phyloP scores from a whole-genome alignment of 441 rosid species.

The Gossypium gossypioides region DNA sequence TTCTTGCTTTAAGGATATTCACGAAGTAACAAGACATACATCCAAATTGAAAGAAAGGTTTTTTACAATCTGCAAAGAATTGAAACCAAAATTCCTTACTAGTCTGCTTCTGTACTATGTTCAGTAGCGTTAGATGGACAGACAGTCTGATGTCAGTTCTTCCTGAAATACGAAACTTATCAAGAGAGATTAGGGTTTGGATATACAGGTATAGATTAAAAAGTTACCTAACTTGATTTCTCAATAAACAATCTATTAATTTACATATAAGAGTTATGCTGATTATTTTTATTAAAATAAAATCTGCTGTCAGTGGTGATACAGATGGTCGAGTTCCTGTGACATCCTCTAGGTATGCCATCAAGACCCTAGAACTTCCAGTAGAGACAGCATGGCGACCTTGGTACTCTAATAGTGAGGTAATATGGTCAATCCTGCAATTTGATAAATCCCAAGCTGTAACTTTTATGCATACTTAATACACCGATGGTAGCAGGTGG shows the following conservation, averaged over 20 bases:
- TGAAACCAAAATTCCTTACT: neutral
- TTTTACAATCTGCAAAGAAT: neutral
- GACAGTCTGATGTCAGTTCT: conserved; percentile 19
- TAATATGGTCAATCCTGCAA: neutral
- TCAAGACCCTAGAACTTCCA: conserved; percentile 17
- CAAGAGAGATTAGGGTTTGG: conserved; percentile 16
- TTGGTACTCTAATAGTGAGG: conserved; percentile 23
- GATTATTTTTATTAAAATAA: neutral
- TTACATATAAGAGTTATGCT: neutral
- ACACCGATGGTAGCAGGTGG: conserved; percentile 26
- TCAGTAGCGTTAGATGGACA: conserved; percentile 12
- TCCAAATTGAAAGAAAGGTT: neutral
- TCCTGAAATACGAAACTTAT: conserved; percentile 12
- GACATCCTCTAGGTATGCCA: conserved; percentile 19
- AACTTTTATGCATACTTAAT: neutral
- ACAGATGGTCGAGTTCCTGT: conserved; percentile 18
- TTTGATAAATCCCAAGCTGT: neutral
- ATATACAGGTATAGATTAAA: conserved; percentile 6
- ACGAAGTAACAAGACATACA: neutral
- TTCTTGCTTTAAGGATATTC: neutral
- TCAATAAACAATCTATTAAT: neutral
- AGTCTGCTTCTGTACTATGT: conserved; percentile 17
- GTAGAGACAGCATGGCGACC: conserved; percentile 20
- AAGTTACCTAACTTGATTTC: neutral
- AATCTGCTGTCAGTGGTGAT: conserved; percentile 18